Percentiles rank a stretch among this genome's conserved stretches.
These are phyloP conservation scores for Luvunga scandens DNA, from an alignment of 345 rosid species.

Conservation along the genomic window DNA sequence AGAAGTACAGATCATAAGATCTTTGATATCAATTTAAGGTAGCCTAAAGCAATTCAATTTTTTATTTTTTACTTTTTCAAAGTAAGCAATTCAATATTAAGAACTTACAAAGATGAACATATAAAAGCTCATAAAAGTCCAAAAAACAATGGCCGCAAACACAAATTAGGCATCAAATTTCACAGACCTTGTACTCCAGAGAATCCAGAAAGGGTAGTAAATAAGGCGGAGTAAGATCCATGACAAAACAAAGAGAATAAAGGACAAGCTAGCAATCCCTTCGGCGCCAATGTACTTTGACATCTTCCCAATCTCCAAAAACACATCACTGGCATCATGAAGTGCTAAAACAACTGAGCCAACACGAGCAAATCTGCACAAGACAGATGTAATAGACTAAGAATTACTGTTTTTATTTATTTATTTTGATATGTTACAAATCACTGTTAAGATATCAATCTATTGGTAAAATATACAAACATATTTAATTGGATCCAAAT, in stretches of 20 bases:
- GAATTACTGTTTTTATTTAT: too few relatives aligned
- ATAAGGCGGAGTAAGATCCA: slow-evolving; percentile 88
- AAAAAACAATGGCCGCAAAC: background rate
- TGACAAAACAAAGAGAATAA: slow-evolving; percentile 78
- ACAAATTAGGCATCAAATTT: slow-evolving; percentile 1
- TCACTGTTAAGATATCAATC: background rate
- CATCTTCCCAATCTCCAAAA: slow-evolving; percentile 96
- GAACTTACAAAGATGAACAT: background rate
- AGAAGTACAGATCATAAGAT: background rate
- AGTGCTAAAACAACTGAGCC: slow-evolving; percentile 93
- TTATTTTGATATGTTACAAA: background rate
- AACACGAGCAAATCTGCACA: slow-evolving; percentile 77
- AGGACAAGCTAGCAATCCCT: slow-evolving; percentile 64
- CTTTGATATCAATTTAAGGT: background rate
- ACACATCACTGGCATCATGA: slow-evolving; percentile 95
- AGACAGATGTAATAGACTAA: slow-evolving; percentile 3
- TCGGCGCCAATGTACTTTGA: slow-evolving; percentile 88
- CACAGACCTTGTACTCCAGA: slow-evolving; percentile 98
- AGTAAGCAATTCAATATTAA: background rate
- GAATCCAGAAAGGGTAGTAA: slow-evolving; percentile 94
- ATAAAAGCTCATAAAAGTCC: background rate
- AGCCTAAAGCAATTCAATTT: background rate
- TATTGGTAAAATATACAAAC: too few relatives aligned
- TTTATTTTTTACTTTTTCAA: background rate
- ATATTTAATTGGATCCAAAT: background rate